These are phyloP conservation scores for Aspergillus puulaauensis DNA, from an alignment of 2,329 filamentous ascomycete species.

Conservation along the genomic window DNA sequence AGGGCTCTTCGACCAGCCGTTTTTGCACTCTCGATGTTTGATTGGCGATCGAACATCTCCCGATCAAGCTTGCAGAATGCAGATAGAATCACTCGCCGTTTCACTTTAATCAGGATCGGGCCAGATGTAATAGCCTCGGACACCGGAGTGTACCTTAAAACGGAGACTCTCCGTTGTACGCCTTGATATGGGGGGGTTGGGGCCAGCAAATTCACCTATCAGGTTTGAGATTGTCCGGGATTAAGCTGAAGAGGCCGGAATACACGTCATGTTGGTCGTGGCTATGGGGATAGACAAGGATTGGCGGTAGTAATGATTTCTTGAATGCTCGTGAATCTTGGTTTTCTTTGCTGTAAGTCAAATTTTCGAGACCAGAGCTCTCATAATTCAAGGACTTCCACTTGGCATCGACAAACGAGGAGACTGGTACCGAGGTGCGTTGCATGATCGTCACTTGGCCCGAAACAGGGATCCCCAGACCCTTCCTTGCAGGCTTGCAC, in stretches of 20 bases:
- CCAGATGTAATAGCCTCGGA: neutral
- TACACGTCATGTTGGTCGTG: conserved; percentile 1
- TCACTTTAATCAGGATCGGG: neutral
- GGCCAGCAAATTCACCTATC: neutral
- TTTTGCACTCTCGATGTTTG: too few relatives aligned
- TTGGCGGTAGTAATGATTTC: neutral
- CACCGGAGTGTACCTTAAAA: neutral
- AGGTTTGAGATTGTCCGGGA: neutral
- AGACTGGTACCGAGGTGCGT: neutral
- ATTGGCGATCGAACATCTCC: neutral
- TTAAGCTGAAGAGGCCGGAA: neutral
- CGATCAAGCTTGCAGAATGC: neutral
- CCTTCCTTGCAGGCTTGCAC: too few relatives aligned
- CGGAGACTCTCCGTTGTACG: neutral
- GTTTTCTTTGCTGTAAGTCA: too few relatives aligned
- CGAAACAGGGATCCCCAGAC: neutral
- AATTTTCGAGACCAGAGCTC: too few relatives aligned
- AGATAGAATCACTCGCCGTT: neutral
- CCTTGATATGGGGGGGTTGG: neutral
- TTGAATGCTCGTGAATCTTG: neutral
- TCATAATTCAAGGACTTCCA: neutral
- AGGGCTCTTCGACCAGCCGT: too few relatives aligned
- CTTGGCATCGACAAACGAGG: neutral
- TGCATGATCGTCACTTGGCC: neutral
- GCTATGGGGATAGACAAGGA: neutral